These are phyloP conservation scores for Teunomyces funiuensis DNA, from an alignment of 805 yeast genomes.

Conservation along the genomic window DNA sequence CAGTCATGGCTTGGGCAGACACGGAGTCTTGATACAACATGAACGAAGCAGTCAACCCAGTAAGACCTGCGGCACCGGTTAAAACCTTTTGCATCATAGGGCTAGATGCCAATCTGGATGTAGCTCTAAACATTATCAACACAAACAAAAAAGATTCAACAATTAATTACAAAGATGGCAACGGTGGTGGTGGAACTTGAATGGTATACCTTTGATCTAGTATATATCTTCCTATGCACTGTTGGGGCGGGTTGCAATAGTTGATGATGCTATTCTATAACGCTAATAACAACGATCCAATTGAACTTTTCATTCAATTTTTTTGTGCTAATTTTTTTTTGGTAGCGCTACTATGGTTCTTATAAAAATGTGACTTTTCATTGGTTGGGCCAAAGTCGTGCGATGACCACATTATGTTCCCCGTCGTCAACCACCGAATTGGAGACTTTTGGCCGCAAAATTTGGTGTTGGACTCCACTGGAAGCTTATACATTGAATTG, in stretches of 20 bases:
- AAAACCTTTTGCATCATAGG: constrained; percentile 46
- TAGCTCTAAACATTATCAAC: constrained; percentile 2
- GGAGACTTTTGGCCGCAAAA: background rate
- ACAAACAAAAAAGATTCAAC: background rate
- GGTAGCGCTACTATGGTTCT: constrained; percentile 4
- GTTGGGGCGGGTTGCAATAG: constrained; percentile 1
- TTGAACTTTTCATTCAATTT: constrained; percentile 6
- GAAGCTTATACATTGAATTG: background rate
- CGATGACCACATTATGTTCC: background rate
- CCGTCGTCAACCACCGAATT: background rate
- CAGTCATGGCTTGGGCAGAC: constrained; percentile 94
- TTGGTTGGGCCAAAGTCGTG: constrained; percentile 4
- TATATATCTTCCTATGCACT: background rate
- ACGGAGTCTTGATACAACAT: constrained; percentile 79
- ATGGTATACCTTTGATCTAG: background rate
- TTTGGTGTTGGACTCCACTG: background rate
- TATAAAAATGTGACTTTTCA: constrained; percentile 6
- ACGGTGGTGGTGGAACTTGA: background rate
- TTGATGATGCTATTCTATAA: constrained; percentile 5
- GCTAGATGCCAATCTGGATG: constrained; percentile 4
- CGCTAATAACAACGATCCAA: constrained; percentile 6
- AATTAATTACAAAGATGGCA: constrained; percentile 1
- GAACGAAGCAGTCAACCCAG: constrained; percentile 81
- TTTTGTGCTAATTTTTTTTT: constrained; percentile 5
- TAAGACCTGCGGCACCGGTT: constrained; percentile 64